phyloP scores from a whole-genome alignment of 441 rosid genomes.

The Manihot esculenta region DNA sequence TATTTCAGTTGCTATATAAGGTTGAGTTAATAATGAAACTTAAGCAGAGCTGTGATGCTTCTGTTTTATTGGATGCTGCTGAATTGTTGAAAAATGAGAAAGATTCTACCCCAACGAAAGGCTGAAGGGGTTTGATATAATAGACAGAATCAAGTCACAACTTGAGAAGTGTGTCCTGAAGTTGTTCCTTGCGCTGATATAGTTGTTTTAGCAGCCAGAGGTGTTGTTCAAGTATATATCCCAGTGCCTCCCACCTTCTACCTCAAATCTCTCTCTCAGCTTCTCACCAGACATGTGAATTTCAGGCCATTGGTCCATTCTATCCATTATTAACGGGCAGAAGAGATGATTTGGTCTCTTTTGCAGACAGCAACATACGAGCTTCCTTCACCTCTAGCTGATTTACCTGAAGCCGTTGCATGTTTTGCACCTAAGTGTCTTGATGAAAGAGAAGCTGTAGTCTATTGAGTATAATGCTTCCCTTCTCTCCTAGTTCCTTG shows the following conservation, averaged over 20 bases:
- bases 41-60: slow-evolving; percentile 77
- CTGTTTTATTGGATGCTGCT: slow-evolving; percentile 73
- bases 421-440: slow-evolving; percentile 62
- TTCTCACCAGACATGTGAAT: slow-evolving; percentile 17
- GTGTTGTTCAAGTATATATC: slow-evolving; percentile 48
- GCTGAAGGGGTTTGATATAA: slow-evolving; percentile 62
- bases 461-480: slow-evolving; percentile 47
- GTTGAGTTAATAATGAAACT: neutral
- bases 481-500: slow-evolving; percentile 4
- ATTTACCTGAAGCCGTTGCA: slow-evolving; percentile 46
- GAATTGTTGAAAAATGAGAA: slow-evolving; percentile 68
- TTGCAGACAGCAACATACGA: slow-evolving; percentile 43
- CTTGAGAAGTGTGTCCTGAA: slow-evolving; percentile 69
- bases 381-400: slow-evolving; percentile 62
- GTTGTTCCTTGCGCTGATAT: slow-evolving; percentile 81
- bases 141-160: slow-evolving; percentile 64
- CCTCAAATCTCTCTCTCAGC: neutral
- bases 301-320: slow-evolving; percentile 74
- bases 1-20: neutral
- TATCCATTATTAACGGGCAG: slow-evolving; percentile 73
- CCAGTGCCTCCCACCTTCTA: neutral
- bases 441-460: slow-evolving; percentile 67
- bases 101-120: slow-evolving; percentile 61
- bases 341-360: slow-evolving; percentile 46
- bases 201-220: slow-evolving; percentile 76